Evolutionary conservation across 768 basidiomycete genomes (phyloP), one percentile per base, ranked within the genome.

Genomic region (Tylopilus rubrobrunneus): DNA sequence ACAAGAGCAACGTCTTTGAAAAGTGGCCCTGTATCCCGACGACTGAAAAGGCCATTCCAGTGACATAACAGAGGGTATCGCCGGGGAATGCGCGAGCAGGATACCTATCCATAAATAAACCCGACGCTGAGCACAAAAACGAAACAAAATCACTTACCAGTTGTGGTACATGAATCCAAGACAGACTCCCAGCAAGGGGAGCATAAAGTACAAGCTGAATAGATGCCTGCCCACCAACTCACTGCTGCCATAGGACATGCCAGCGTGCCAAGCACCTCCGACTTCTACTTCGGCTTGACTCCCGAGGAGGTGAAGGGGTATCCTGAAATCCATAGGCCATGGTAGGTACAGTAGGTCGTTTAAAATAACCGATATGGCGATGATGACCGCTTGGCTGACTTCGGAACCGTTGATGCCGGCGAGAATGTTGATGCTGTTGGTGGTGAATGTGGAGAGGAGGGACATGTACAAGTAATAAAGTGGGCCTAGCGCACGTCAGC

Each of bases 41-140:
- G 9, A 97, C 95, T 1, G 97, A 88, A 68, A 99, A 98, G 5
- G 97, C 92, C 97, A 99, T 99, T 55, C 97, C 97, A 0, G 93
- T 84, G 39, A 98, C 85, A 73, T 99, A 99, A 71, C 97, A 99
- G 29, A 99, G 79, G 4, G 97, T 99, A 68, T 99, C 97, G 3
- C 97, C 97, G 0, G 94, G 90, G 67, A 98, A 99, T 0, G 83
- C 92, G 21, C 88, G 81, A 10, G 97, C 94, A 7, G 97, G 97
- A 68, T 96, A 98, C 94, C 96, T 98, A 9, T 41, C n/a, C 23
- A 63, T 12, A 49, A 34, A 23, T 33, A 14, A 36, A 19, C 7
- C 31, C 47, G 48, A 45, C 25, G 45, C 41, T 33, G 45, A 39
- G 43, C 15, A 9, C 34, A 10, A 17, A 21, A 7, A 27, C 3